Evolutionary conservation across 139 green algal species (phyloP).

Genomic region (Limnomonas spitsbergensis): DNA sequence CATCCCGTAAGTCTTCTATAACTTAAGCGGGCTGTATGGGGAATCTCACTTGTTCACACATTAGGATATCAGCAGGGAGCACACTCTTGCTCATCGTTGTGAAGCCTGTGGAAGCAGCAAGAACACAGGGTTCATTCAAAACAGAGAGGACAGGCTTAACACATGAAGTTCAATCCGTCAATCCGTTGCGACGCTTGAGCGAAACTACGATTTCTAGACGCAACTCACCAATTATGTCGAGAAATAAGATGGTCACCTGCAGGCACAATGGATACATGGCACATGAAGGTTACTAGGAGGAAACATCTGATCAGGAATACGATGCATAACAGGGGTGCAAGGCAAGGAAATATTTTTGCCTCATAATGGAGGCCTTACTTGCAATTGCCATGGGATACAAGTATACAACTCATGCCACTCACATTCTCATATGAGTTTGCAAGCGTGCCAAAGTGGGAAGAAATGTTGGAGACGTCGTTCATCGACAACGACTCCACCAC

Average conservation of each 20-base stretch:
- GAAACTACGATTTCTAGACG: too few species aligned
- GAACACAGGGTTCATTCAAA: not conserved
- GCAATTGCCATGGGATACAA: not conserved
- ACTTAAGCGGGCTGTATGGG: not conserved
- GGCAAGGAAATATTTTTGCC: not conserved
- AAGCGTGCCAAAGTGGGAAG: not conserved
- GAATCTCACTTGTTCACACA: not conserved
- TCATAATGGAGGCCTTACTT: not conserved
- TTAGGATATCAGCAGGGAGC: not conserved
- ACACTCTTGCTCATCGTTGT: not conserved
- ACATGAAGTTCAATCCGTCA: too few species aligned
- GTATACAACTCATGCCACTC: not conserved
- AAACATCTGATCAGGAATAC: not conserved
- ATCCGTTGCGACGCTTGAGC: too few species aligned
- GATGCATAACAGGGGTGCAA: not conserved
- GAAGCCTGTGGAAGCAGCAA: not conserved
- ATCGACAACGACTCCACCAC: not conserved
- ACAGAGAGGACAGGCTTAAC: not conserved
- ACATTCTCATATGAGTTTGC: not conserved
- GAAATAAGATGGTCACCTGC: constrained; percentile 4
- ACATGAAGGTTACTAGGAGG: not conserved
- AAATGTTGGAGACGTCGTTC: not conserved
- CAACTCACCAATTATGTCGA: not conserved
- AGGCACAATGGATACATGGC: not conserved
- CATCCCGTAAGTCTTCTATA: not conserved